These are phyloP conservation scores for Alternaria ventricosa DNA, from an alignment of 2,329 filamentous ascomycete species.

Conservation along the genomic window DNA sequence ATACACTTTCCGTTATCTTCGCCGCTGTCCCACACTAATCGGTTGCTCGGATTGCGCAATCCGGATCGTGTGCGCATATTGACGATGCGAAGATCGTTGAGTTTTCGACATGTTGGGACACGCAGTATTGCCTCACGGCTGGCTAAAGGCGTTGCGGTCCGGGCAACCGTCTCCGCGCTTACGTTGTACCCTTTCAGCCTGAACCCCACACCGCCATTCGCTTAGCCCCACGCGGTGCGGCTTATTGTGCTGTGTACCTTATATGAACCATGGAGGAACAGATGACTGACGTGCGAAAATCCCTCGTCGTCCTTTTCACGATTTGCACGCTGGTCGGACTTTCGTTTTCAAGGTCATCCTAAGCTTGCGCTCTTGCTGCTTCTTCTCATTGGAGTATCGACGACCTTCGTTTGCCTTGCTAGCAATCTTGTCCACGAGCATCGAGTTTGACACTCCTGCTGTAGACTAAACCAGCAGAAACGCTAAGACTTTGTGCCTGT, in stretches of 20 bases:
- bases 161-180: slow-evolving; percentile 40
- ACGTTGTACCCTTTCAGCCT: slow-evolving; percentile 29
- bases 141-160: slow-evolving; percentile 44
- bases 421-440: slow-evolving; percentile 1
- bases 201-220: slow-evolving; percentile 41
- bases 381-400: slow-evolving; percentile 6
- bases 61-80: background rate
- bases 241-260: slow-evolving; percentile 29
- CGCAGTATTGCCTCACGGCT: slow-evolving; percentile 5
- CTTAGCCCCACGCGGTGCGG: slow-evolving; percentile 42
- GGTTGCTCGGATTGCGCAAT: slow-evolving; percentile 6
- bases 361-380: background rate
- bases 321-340: slow-evolving; percentile 4
- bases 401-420: slow-evolving; percentile 10
- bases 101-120: slow-evolving; percentile 1
- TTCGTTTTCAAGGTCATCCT: slow-evolving; percentile 5
- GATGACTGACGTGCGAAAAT: slow-evolving; percentile 12
- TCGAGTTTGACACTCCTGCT: slow-evolving; percentile 5
- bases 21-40: background rate
- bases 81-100: slow-evolving; percentile 1
- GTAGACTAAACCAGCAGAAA: slow-evolving; percentile 9
- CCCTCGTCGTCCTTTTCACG: slow-evolving; percentile 6
- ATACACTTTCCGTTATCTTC: background rate
- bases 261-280: slow-evolving; percentile 28
- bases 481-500: slow-evolving; percentile 15